These are phyloP conservation scores for Talaromyces sp. DNA, from an alignment of 2,329 filamentous ascomycete genomes.

Conservation along the genomic window DNA sequence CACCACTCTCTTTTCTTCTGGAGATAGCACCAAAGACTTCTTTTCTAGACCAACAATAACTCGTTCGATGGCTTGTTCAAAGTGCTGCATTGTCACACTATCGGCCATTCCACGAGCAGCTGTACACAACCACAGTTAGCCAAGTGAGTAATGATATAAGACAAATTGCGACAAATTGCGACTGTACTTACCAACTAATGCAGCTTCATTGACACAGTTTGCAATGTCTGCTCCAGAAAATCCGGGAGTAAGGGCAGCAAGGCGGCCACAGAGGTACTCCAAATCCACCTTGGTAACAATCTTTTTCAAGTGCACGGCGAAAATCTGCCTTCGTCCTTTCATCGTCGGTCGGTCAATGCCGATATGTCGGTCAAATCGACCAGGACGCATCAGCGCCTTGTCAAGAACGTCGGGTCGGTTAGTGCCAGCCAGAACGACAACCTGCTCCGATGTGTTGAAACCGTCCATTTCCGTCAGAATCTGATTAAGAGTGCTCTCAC, in stretches of 20 bases:
- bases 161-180: not conserved
- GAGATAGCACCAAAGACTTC: conserved; percentile 89
- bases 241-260: conserved; percentile 87
- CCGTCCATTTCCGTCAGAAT: conserved; percentile 99
- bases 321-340: conserved; percentile 94
- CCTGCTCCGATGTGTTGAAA: conserved; percentile 94
- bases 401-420: conserved; percentile 94
- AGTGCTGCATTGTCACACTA: conserved; percentile 80
- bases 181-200: conserved; percentile 71
- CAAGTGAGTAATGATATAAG: not conserved
- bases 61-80: conserved; percentile 95
- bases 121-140: conserved; percentile 43
- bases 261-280: conserved; percentile 78
- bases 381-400: conserved; percentile 91
- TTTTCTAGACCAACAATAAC: conserved; percentile 95
- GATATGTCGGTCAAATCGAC: conserved; percentile 95
- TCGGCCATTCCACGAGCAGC: conserved; percentile 78
- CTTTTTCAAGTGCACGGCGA: conserved; percentile 87
- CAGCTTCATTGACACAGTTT: conserved; percentile 97
- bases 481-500: conserved; percentile 94
- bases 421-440: conserved; percentile 93
- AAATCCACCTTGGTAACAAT: conserved; percentile 89
- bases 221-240: conserved; percentile 98
- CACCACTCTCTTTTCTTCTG: conserved; percentile 90
- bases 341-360: conserved; percentile 92